Evolutionary conservation across 148 eudicot genomes (phyloP).

Genomic region (Persicaria maculosa): DNA sequence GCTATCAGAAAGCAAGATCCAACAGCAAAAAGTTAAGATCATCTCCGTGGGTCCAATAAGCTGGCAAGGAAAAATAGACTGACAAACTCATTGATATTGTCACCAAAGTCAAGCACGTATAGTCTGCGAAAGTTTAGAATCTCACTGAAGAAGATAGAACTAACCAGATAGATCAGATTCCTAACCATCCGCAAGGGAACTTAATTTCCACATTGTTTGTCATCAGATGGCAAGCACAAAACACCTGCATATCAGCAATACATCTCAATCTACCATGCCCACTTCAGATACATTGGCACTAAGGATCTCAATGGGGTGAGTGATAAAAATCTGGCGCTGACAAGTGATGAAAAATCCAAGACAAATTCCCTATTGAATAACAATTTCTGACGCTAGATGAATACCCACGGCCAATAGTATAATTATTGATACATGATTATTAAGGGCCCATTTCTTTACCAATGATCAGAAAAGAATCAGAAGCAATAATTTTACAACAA

Average conservation of each 20-base stretch:
- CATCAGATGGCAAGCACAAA: not conserved
- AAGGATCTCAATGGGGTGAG: too few relatives aligned
- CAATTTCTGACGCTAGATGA: not conserved
- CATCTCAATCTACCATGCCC: not conserved
- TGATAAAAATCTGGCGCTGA: not conserved
- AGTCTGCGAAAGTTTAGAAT: too few relatives aligned
- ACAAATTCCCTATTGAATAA: not conserved
- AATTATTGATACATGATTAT: not conserved
- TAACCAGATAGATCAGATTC: not conserved
- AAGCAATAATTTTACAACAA: not conserved
- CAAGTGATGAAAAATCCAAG: not conserved
- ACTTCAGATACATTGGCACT: not conserved
- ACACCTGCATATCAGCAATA: conserved; percentile 1
- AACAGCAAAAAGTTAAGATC: not conserved
- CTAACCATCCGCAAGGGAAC: not conserved
- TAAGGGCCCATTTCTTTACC: not conserved
- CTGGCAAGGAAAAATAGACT: too few relatives aligned
- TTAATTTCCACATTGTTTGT: not conserved
- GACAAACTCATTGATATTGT: too few relatives aligned
- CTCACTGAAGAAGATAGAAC: not conserved
- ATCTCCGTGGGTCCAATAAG: too few relatives aligned
- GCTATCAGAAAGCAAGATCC: not conserved
- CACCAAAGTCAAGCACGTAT: too few relatives aligned
- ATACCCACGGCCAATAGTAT: not conserved
- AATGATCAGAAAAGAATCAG: not conserved